Evolutionary conservation across 306 rosid species (phyloP), one percentile per base, ranked within the genome.

Genomic region (Dalbergia cultrata): DNA sequence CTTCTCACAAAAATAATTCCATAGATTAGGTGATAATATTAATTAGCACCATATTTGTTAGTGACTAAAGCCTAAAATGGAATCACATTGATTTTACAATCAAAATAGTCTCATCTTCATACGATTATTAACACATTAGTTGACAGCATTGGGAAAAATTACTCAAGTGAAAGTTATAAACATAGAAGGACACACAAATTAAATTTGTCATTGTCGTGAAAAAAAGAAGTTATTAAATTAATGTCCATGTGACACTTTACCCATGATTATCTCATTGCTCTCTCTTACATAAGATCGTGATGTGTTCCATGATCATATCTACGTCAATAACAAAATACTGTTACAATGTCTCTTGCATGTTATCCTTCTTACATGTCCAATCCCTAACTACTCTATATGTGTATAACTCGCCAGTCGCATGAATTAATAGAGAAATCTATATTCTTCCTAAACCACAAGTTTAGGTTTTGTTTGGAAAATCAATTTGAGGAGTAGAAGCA

Each of bases 1-100:
- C 84, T 81, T 21, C 14, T n/a, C 14, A 41, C 84, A 79, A 35
- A 33, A 79, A 82, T 75, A 86, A 86, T 78, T 80, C 50, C 39
- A 64, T 22, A 35, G 8, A 69, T 67, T 79, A 34, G 70, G 71
- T 79, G 52, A 53, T 79, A 31, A 9, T 70, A 65, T 71, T 18
- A 79, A 70, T 71, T 18, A 79, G 75, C 70, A 66, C 82, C 67
- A 67, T 69, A 34, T 21, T 11, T 47, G 53, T 72, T 33, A 49
- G 44, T 35, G 62, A 75, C 65, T 74, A 58, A 75, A 41, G 22
- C 85, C 82, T 72, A 79, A 75, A 39, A 63, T 69, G 31, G 34
- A 81, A 54, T 72, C 44, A 44, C 47, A 64, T 21, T 56, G 33
- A 49, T 35, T 76, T 76, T 43, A 14, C 6, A 13, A 76, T 26